These are phyloP conservation scores for Eremothecium cymbalariae DNA, from an alignment of 1,139 yeast genomes.

Conservation along the genomic window DNA sequence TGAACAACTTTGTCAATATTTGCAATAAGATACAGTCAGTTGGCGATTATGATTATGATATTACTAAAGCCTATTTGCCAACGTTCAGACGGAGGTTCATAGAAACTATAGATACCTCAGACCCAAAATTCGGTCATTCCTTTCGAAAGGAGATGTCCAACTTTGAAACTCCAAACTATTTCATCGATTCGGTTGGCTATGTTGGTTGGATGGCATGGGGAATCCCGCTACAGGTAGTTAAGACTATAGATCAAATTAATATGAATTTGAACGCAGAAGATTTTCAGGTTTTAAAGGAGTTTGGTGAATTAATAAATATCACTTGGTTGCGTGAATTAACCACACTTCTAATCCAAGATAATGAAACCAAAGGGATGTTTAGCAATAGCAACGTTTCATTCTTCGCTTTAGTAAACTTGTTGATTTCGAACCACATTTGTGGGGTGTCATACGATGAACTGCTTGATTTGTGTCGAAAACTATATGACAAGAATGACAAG, in stretches of 20 bases:
- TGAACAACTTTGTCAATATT: conserved; percentile 54
- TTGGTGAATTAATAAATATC: conserved; percentile 43
- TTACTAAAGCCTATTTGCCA: conserved; percentile 40
- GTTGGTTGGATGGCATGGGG: conserved; percentile 84
- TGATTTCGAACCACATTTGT: conserved; percentile 41
- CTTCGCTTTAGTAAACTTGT: conserved; percentile 39
- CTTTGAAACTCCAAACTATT: conserved; percentile 42
- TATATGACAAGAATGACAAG: conserved; percentile 54
- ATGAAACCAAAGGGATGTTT: conserved; percentile 53
- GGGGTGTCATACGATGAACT: conserved; percentile 37
- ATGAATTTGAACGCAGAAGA: conserved; percentile 38
- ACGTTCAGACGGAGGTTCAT: conserved; percentile 37
- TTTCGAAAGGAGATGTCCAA: conserved; percentile 53
- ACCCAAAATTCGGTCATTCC: conserved; percentile 33
- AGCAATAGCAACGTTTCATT: conserved; percentile 55
- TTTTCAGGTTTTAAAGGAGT: conserved; percentile 34
- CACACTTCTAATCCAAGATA: conserved; percentile 52
- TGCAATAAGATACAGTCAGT: conserved; percentile 45
- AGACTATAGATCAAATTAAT: conserved; percentile 21
- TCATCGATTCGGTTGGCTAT: conserved; percentile 47
- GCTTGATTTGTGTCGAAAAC: conserved; percentile 41
- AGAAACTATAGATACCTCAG: conserved; percentile 38
- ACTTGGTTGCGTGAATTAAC: conserved; percentile 54
- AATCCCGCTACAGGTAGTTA: conserved; percentile 40
- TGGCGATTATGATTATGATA: conserved; percentile 48